Conservation (phyloP, 192 early-diverging fungal species). For the Spizellomyces punctatus region DNA sequence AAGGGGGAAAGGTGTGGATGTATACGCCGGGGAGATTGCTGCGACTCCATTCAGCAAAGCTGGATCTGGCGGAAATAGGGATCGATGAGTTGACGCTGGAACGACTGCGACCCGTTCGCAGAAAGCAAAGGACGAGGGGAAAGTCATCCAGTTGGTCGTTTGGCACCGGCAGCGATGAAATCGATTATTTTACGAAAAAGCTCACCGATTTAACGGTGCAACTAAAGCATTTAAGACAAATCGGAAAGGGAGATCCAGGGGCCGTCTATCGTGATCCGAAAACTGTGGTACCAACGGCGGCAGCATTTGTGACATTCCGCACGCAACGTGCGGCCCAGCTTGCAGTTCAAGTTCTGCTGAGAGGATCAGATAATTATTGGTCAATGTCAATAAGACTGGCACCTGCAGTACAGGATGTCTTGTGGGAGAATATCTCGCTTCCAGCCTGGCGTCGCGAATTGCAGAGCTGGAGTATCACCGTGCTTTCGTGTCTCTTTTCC, state of each 20-base stretch:
- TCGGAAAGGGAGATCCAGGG: constrained; percentile 8
- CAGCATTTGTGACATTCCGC: constrained; percentile 57
- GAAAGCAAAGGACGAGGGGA: constrained; percentile 6
- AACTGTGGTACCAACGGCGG: constrained; percentile 17
- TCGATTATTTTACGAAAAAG: constrained; percentile 42
- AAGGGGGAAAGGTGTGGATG: constrained; percentile 5
- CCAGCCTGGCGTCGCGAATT: constrained; percentile 34
- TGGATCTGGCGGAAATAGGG: constrained; percentile 21
- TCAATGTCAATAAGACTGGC: constrained; percentile 42
- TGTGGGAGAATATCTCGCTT: constrained; percentile 44
- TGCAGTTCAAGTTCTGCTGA: constrained; percentile 43
- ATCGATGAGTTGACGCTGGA: constrained; percentile 27
- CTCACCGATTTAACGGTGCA: constrained; percentile 33
- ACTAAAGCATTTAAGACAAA: constrained; percentile 35
- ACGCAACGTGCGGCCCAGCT: constrained; percentile 45
- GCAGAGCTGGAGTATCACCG: constrained; percentile 24
- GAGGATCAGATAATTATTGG: constrained; percentile 30
- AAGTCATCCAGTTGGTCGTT: constrained; percentile 1
- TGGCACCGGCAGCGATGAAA: constrained; percentile 27
- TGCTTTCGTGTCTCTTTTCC: constrained; percentile 26
- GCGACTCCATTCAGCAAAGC: constrained; percentile 22
- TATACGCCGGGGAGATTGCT: constrained; percentile 24
- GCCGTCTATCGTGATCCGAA: constrained; percentile 16
- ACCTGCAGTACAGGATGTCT: constrained; percentile 46
- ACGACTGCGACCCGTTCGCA: constrained; percentile 28